Evolutionary conservation across 2,329 filamentous ascomycete genomes (phyloP).

Genomic region (Penicillium sp.): DNA sequence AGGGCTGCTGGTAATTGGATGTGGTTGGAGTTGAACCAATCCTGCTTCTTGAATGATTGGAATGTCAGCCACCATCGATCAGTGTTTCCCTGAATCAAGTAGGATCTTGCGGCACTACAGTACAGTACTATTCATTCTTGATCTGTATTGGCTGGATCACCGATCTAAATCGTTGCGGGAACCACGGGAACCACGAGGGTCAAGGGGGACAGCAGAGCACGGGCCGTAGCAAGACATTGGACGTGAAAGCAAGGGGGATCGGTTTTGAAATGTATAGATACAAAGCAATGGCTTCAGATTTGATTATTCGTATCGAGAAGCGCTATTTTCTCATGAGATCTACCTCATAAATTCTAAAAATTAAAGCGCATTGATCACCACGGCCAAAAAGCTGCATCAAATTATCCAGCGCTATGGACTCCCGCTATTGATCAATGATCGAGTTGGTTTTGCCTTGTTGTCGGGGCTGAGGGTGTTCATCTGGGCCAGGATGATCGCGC

Average conservation of each 20-base stretch:
- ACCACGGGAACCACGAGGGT: neutral
- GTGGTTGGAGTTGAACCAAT: neutral
- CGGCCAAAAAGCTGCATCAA: slow-evolving; percentile 68
- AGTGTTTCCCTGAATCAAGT: neutral
- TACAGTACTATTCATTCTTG: neutral
- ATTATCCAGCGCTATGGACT: slow-evolving; percentile 68
- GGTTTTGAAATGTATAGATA: too few relatives aligned
- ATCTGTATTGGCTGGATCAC: neutral
- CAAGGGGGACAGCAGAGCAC: neutral
- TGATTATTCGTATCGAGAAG: too few relatives aligned
- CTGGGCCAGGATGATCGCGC: slow-evolving; percentile 81
- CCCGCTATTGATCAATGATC: slow-evolving; percentile 89
- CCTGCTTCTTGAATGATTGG: neutral
- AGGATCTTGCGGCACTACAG: neutral
- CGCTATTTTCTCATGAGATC: too few relatives aligned
- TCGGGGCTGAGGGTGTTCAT: slow-evolving; percentile 88
- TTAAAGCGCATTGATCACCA: slow-evolving; percentile 57
- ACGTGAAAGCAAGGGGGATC: neutral
- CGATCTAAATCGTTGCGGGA: slow-evolving; percentile 1
- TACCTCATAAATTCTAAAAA: too few relatives aligned
- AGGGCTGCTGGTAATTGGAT: neutral
- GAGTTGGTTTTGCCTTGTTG: slow-evolving; percentile 85
- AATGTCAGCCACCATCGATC: neutral
- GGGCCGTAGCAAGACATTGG: neutral
- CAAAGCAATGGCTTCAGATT: too few relatives aligned